These are phyloP conservation scores for Lipomyces japonicus DNA, from an alignment of 805 yeast species.

Conservation along the genomic window DNA sequence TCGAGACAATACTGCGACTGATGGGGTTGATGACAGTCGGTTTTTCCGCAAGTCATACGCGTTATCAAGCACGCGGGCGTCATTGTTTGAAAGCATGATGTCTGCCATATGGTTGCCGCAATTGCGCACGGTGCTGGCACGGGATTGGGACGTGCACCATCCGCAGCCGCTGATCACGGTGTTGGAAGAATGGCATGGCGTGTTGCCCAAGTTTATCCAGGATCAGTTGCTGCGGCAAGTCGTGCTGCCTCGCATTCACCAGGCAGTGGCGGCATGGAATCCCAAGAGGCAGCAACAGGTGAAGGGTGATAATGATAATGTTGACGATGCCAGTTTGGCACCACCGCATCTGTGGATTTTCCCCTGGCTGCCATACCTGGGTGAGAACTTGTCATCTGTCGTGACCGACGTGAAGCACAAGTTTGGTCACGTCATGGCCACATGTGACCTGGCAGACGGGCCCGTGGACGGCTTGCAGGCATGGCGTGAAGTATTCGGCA, in stretches of 20 bases:
- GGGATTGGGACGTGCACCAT: slow-evolving; percentile 41
- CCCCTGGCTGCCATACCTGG: slow-evolving; percentile 41
- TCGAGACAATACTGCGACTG: neutral
- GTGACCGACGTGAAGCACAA: slow-evolving; percentile 31
- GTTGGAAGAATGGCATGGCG: slow-evolving; percentile 43
- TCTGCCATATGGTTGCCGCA: slow-evolving; percentile 40
- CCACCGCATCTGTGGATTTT: slow-evolving; percentile 38
- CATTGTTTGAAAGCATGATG: slow-evolving; percentile 40
- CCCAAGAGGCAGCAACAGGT: slow-evolving; percentile 13
- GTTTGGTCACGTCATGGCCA: slow-evolving; percentile 28
- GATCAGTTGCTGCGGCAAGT: slow-evolving; percentile 35
- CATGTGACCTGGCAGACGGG: slow-evolving; percentile 28
- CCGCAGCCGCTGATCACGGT: slow-evolving; percentile 43
- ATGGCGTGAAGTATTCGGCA: slow-evolving; percentile 40
- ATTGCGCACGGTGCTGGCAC: slow-evolving; percentile 32
- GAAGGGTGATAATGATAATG: neutral
- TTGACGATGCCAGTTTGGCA: slow-evolving; percentile 13
- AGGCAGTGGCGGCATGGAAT: slow-evolving; percentile 42
- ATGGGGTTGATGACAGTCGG: slow-evolving; percentile 3
- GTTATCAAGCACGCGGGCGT: slow-evolving; percentile 25
- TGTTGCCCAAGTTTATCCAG: slow-evolving; percentile 37
- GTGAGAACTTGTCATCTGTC: slow-evolving; percentile 22
- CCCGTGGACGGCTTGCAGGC: slow-evolving; percentile 31
- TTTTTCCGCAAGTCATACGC: slow-evolving; percentile 10
- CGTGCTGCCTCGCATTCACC: slow-evolving; percentile 42